Base-by-base conservation (phyloP, 805 yeast genomes). In the Grigorovia transvaalensis region DNA sequence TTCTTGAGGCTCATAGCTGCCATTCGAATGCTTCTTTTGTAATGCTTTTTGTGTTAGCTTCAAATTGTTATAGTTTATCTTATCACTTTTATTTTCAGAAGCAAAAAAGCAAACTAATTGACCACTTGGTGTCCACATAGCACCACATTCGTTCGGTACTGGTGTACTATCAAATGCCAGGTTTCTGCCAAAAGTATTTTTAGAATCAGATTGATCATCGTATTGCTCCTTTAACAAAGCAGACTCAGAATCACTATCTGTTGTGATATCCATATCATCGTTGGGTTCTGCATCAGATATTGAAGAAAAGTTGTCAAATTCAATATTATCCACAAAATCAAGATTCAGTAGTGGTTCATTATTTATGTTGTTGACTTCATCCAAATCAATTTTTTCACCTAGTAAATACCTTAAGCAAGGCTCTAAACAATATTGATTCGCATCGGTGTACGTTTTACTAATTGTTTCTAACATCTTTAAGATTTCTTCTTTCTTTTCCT, bases 91-190 rank as follows among this genome's bases (percentile, higher is more conserved):
- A 47, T 69, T 74, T 48, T 78, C 78, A 0, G 84, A 81, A 9
- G 84, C 77, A 67, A 88, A 88, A 60, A 90, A 90, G 62, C 96
- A 87, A 1, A 90, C 84, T 49, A 90, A 70, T 53, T 80, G 80
- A 0, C 96, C 96, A 2, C 79, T 76, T 12, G 80, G 76, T 0
- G 95, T 75, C 96, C 96, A 90, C 1, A 80, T 72, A 0, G 96
- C 96, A 9, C 96, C 96, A 71, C 96, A 90, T 9, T 89, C 93
- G 62, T 87, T 89, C 0, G 97, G 96, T 13, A 90, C 76, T 0
- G 97, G 97, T 0, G 96, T 87, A 44, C 88, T 82, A 62, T 88
- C 95, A 60, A 81, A 77, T 4, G 73, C 60, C 1, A 59, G 51
- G 43, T 58, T 57, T 9, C 59, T 51, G 15, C 58, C 58, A 48